These are phyloP conservation scores for Hebeloma cylindrosporum DNA, from an alignment of 768 basidiomycete species.

Conservation along the genomic window DNA sequence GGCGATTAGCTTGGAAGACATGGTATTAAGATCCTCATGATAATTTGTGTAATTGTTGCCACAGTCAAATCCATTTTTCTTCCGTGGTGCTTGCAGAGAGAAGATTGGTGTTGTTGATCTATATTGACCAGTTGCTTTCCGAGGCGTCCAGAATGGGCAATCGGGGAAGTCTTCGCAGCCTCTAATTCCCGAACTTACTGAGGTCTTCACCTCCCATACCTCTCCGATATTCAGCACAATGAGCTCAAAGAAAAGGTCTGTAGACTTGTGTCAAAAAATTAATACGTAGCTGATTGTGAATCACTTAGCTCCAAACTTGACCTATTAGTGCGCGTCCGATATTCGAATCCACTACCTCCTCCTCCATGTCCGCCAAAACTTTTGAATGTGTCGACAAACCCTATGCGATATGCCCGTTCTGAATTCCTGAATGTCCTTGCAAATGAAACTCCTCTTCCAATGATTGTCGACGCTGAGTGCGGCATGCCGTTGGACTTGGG, in stretches of 20 bases:
- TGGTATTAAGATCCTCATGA: conserved; percentile 64
- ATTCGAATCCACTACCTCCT: conserved; percentile 89
- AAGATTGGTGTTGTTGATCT: too few species aligned
- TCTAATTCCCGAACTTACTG: too few species aligned
- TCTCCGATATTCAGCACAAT: conserved; percentile 8
- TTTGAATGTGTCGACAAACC: conserved; percentile 87
- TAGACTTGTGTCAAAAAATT: not conserved
- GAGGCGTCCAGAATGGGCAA: too few species aligned
- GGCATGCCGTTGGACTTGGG: conserved; percentile 95
- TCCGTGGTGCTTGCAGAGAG: too few species aligned
- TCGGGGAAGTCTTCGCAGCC: too few species aligned
- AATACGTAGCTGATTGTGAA: not conserved
- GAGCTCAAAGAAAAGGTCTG: conserved; percentile 28
- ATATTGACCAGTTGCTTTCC: too few species aligned
- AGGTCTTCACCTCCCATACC: too few species aligned
- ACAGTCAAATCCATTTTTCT: too few species aligned
- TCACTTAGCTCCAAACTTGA: conserved; percentile 65
- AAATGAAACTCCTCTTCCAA: conserved; percentile 80
- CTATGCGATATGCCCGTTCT: conserved; percentile 82
- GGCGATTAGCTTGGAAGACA: conserved; percentile 84
- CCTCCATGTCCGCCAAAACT: conserved; percentile 98
- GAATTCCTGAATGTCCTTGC: conserved; percentile 83
- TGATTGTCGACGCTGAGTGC: conserved; percentile 96
- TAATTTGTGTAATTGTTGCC: not conserved
- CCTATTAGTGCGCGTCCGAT: conserved; percentile 89